These are phyloP conservation scores for Chlamydomonas eustigma DNA, from an alignment of 139 green algal genomes.

Conservation along the genomic window DNA sequence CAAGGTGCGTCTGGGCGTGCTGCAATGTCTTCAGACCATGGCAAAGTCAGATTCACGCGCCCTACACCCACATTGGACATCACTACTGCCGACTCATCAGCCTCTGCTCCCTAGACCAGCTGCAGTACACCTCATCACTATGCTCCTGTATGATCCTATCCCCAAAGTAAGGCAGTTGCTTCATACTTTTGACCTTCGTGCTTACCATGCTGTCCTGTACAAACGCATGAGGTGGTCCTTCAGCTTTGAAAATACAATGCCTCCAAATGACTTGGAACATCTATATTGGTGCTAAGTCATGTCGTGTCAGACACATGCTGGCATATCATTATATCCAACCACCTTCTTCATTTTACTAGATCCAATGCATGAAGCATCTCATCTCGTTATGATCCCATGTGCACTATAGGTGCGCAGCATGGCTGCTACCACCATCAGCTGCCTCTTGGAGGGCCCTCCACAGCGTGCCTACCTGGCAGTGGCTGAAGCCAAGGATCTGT, in stretches of 20 bases:
- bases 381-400: too few species aligned
- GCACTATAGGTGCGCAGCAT: conserved; percentile 39
- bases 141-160: conserved; percentile 25
- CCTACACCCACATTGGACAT: conserved; percentile 55
- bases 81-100: conserved; percentile 49
- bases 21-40: conserved; percentile 52
- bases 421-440: conserved; percentile 43
- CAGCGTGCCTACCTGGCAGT: conserved; percentile 56
- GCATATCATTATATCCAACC: too few species aligned
- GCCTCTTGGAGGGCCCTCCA: conserved; percentile 56
- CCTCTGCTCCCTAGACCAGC: conserved; percentile 37
- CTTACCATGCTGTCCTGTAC: too few species aligned
- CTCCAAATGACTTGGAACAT: too few species aligned
- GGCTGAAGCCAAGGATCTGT: conserved; percentile 45
- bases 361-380: too few species aligned
- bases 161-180: background rate
- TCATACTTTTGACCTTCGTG: too few species aligned
- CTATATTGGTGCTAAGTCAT: too few species aligned
- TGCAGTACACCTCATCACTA: conserved; percentile 41
- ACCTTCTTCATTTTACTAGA: too few species aligned
- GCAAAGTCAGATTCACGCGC: conserved; percentile 49
- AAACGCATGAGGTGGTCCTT: too few species aligned
- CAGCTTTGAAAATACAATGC: too few species aligned
- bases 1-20: conserved; percentile 38
- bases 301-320: too few species aligned